Conservation (phyloP, 768 basidiomycete genomes). For the Paxillus rubicundulus region DNA sequence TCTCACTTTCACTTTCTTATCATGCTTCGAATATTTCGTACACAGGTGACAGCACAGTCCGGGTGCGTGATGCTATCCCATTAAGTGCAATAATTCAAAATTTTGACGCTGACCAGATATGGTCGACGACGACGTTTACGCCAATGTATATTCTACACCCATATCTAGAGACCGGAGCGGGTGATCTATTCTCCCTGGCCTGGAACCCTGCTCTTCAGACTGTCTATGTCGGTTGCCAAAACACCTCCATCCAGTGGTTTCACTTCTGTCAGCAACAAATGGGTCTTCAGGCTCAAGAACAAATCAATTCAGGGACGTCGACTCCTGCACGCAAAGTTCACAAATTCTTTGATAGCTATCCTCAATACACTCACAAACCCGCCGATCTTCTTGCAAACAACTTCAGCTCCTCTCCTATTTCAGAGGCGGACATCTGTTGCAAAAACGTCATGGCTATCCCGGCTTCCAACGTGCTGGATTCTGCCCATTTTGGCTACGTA, state of each 20-base stretch:
- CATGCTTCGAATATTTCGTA: slow-evolving; percentile 2
- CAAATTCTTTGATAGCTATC: slow-evolving; percentile 92
- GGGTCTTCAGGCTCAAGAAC: slow-evolving; percentile 3
- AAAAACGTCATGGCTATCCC: slow-evolving; percentile 50
- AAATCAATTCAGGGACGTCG: slow-evolving; percentile 29
- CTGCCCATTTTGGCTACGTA: slow-evolving; percentile 93
- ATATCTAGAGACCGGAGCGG: slow-evolving; percentile 75
- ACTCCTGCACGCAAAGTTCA: slow-evolving; percentile 56
- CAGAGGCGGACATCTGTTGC: slow-evolving; percentile 27
- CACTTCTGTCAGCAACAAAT: slow-evolving; percentile 42
- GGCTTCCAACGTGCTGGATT: slow-evolving; percentile 70
- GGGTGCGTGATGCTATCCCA: slow-evolving; percentile 50
- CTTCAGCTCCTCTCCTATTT: slow-evolving; percentile 32
- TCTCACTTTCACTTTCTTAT: not conserved
- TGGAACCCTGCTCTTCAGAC: slow-evolving; percentile 71
- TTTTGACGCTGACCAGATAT: slow-evolving; percentile 51
- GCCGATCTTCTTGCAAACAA: slow-evolving; percentile 72
- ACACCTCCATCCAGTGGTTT: slow-evolving; percentile 91
- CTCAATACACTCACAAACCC: slow-evolving; percentile 62
- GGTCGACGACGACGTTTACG: slow-evolving; percentile 69
- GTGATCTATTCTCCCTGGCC: slow-evolving; percentile 82
- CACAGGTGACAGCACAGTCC: slow-evolving; percentile 82
- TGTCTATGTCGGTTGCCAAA: slow-evolving; percentile 87
- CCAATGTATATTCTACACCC: slow-evolving; percentile 74
- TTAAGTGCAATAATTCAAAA: not conserved